A percentile compares a stretch with the other conserved stretches of the same genome.
Conservation (phyloP, 116 monocot species). For the Phalaenopsis hybrid region DNA sequence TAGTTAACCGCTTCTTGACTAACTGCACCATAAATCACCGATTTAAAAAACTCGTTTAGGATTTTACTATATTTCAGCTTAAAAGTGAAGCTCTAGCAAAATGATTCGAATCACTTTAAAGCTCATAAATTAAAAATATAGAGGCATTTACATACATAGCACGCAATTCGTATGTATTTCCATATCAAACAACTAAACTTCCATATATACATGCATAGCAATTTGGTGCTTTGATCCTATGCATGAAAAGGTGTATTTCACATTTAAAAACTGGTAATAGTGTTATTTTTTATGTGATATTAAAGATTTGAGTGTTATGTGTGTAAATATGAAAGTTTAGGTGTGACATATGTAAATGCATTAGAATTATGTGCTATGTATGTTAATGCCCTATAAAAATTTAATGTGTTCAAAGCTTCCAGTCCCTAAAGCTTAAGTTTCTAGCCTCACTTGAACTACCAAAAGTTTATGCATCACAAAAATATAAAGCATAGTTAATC, state of each 20-base stretch:
- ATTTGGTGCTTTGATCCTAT: too few species aligned
- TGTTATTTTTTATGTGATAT: too few species aligned
- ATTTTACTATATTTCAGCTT: neutral
- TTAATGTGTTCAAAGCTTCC: neutral
- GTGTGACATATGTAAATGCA: too few species aligned
- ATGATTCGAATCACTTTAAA: neutral
- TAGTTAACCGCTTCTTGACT: slow-evolving; percentile 67
- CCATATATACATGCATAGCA: too few species aligned
- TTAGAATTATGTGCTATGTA: too few species aligned
- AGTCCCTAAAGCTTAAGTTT: neutral
- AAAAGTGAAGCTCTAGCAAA: neutral
- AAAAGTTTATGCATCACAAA: neutral
- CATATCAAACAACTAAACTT: too few species aligned
- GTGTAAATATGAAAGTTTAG: too few species aligned
- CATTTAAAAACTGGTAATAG: too few species aligned
- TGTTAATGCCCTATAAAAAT: neutral
- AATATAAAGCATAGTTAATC: slow-evolving; percentile 1
- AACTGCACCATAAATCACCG: slow-evolving; percentile 29
- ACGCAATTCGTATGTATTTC: too few species aligned
- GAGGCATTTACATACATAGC: too few species aligned
- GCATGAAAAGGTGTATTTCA: too few species aligned
- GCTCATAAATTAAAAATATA: neutral
- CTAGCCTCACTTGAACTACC: neutral
- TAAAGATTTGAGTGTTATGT: too few species aligned
- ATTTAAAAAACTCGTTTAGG: neutral